A percentile compares a stretch with the other conserved stretches of the same genome.
phyloP scores from a whole-genome alignment of 2,329 filamentous ascomycete genomes.

The Fusarium begoniae region DNA sequence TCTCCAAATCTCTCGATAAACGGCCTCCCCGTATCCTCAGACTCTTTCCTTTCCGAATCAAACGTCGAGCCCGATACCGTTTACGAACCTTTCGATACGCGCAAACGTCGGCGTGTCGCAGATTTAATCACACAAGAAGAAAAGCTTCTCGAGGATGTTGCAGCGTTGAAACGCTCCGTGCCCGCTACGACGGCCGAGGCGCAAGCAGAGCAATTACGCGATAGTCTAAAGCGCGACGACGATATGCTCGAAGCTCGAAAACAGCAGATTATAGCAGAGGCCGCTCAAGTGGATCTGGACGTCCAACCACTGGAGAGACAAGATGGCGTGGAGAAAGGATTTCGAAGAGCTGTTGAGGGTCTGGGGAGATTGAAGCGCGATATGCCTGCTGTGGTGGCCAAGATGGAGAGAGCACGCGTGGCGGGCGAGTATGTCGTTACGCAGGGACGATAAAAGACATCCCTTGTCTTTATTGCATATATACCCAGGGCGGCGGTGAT shows the following conservation, averaged over 20 bases:
- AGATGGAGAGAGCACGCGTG: constrained; percentile 70
- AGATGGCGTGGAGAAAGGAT: constrained; percentile 55
- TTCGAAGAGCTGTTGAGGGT: constrained; percentile 58
- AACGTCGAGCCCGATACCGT: constrained; percentile 42
- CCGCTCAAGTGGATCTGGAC: constrained; percentile 39
- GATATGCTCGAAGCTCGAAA: constrained; percentile 49
- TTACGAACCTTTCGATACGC: constrained; percentile 69
- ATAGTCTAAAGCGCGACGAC: constrained; percentile 58
- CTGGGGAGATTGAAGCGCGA: constrained; percentile 65
- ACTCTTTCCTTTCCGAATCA: constrained; percentile 48
- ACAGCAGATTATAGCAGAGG: constrained; percentile 26
- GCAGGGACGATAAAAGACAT: constrained; percentile 40
- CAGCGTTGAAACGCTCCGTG: constrained; percentile 64
- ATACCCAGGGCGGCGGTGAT: constrained; percentile 26
- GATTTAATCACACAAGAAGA: constrained; percentile 70
- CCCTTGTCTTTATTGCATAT: constrained; percentile 8
- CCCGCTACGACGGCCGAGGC: constrained; percentile 56
- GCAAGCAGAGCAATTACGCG: constrained; percentile 53
- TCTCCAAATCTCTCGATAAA: constrained; percentile 70
- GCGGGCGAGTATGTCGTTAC: constrained; percentile 66
- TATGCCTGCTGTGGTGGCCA: constrained; percentile 70
- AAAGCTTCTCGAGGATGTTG: constrained; percentile 71
- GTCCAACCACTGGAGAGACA: constrained; percentile 54
- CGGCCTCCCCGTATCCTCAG: constrained; percentile 61
- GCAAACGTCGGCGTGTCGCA: constrained; percentile 67